A percentile compares a stretch with the other conserved stretches of the same genome.
Conservation (phyloP, 805 yeast species). For the Teunomyces cretensis region DNA sequence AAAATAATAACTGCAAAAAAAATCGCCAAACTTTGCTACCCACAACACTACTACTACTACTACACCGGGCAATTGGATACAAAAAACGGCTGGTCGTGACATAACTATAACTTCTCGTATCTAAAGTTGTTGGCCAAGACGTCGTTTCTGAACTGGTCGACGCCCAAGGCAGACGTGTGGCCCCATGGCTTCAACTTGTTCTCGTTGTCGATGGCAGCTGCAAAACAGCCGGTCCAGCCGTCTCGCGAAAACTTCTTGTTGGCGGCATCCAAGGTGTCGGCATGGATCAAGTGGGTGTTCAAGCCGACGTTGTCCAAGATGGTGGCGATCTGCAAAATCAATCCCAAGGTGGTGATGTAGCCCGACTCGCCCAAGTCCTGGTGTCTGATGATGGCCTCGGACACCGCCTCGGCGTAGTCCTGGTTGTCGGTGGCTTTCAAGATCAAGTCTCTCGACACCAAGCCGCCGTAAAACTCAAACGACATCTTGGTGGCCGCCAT, state of each 20-base stretch:
- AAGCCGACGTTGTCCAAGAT: conserved; percentile 34
- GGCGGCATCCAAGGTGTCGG: conserved; percentile 24
- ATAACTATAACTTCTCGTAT: conserved; percentile 17
- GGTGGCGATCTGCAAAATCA: conserved; percentile 32
- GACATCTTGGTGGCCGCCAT: conserved; percentile 33
- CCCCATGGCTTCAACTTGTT: conserved; percentile 34
- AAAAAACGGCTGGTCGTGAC: too few relatives aligned
- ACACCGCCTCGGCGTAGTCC: conserved; percentile 34
- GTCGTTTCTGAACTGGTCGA: conserved; percentile 24
- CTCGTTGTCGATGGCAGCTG: conserved; percentile 30
- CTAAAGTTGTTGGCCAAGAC: conserved; percentile 24
- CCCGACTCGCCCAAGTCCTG: conserved; percentile 35
- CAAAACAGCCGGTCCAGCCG: conserved; percentile 33
- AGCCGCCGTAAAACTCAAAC: conserved; percentile 35
- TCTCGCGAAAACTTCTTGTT: conserved; percentile 24
- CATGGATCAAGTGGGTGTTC: conserved; percentile 25
- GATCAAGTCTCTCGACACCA: conserved; percentile 25
- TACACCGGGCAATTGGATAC: too few relatives aligned
- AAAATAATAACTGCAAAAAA: neutral
- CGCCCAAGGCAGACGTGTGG: conserved; percentile 34
- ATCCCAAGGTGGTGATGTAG: conserved; percentile 31
- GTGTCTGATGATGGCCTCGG: conserved; percentile 35
- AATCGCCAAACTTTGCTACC: too few relatives aligned
- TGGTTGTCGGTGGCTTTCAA: conserved; percentile 20
- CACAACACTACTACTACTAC: too few relatives aligned